Evolutionary conservation across 768 basidiomycete genomes (phyloP).

Genomic region (Tylopilus rubrobrunneus): DNA sequence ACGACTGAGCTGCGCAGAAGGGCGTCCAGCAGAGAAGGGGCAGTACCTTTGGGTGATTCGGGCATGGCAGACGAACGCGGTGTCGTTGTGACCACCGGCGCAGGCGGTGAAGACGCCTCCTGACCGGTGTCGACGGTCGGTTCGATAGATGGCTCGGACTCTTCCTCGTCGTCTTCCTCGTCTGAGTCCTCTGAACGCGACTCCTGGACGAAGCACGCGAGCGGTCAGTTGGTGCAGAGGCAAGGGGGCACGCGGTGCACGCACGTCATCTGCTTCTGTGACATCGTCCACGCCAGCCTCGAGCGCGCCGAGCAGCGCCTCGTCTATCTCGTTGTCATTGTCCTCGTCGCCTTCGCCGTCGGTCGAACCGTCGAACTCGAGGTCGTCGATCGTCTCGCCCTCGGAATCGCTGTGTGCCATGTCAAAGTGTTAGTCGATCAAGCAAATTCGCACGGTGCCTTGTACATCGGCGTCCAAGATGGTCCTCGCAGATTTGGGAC

Average conservation of each 20-base stretch:
- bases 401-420: constrained; percentile 63
- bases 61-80: constrained; percentile 27
- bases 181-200: constrained; percentile 60
- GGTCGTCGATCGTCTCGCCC: constrained; percentile 57
- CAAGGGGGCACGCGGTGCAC: constrained; percentile 20
- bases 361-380: constrained; percentile 47
- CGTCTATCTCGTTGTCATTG: constrained; percentile 49
- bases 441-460: constrained; percentile 29
- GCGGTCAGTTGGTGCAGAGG: not conserved
- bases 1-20: constrained; percentile 16
- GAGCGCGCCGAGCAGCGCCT: constrained; percentile 59
- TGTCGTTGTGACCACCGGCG: constrained; percentile 23
- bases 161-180: constrained; percentile 51
- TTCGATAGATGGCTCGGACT: constrained; percentile 37
- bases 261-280: constrained; percentile 69
- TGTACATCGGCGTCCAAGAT: constrained; percentile 41
- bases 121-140: constrained; percentile 28
- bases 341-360: constrained; percentile 47
- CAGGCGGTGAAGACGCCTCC: constrained; percentile 27
- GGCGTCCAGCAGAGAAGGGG: not conserved
- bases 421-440: not conserved
- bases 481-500: constrained; percentile 95
- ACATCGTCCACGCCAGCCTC: constrained; percentile 56
- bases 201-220: constrained; percentile 37
- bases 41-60: constrained; percentile 34